phyloP scores from a whole-genome alignment of 225 moss, liverwort and hornwort genomes.

The Bryum argenteum region DNA sequence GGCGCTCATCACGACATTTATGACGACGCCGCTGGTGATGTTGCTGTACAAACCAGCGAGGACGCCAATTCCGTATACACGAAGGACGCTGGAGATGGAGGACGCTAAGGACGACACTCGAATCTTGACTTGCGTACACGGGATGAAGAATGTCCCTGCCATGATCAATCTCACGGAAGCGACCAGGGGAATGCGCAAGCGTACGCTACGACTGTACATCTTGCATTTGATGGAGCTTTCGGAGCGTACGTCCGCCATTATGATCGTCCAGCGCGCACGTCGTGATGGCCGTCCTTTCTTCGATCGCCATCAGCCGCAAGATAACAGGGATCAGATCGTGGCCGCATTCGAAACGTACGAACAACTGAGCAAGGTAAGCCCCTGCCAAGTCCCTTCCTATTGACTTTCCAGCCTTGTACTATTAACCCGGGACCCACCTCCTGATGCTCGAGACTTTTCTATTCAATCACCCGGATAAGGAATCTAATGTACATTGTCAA shows the following conservation, averaged over 20 bases:
- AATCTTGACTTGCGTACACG: conserved; percentile 78
- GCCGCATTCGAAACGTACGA: conserved; percentile 68
- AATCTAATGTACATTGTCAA: too few relatives aligned
- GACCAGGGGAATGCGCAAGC: conserved; percentile 67
- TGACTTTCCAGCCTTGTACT: background rate
- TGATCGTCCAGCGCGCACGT: conserved; percentile 62
- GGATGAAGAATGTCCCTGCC: conserved; percentile 75
- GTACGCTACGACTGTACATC: conserved; percentile 73
- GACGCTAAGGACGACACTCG: conserved; percentile 70
- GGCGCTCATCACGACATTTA: conserved; percentile 88
- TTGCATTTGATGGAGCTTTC: conserved; percentile 85
- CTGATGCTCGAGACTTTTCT: too few relatives aligned
- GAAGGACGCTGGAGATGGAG: conserved; percentile 62
- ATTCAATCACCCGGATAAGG: too few relatives aligned
- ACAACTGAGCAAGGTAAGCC: conserved; percentile 61
- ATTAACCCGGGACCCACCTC: background rate
- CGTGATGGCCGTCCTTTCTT: conserved; percentile 66
- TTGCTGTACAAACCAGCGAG: conserved; percentile 77
- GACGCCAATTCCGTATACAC: conserved; percentile 67
- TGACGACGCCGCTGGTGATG: conserved; percentile 90
- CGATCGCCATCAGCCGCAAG: conserved; percentile 31
- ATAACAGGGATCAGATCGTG: conserved; percentile 54
- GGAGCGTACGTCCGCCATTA: conserved; percentile 69
- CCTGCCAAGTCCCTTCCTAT: background rate
- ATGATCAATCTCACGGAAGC: conserved; percentile 87